A percentile compares a stretch with the other conserved stretches of the same genome.
phyloP scores from a whole-genome alignment of 306 rosid genomes.

The Malus fusca region DNA sequence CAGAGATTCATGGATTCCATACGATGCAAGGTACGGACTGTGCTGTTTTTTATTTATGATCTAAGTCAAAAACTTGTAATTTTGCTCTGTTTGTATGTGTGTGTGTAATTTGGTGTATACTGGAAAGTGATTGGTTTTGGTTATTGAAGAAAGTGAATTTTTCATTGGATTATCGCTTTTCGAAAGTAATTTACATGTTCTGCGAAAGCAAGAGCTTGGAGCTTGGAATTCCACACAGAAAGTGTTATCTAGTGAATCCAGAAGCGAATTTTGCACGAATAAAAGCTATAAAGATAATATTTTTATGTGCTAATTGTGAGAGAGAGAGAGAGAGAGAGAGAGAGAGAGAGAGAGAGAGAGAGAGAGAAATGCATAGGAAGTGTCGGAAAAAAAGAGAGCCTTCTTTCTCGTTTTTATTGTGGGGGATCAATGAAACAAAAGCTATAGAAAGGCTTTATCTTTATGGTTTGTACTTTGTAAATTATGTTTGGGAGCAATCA shows the following conservation, averaged over 20 bases:
- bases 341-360: too few relatives aligned
- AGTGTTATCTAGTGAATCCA: not conserved
- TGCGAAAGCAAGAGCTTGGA: not conserved
- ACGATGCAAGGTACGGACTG: conserved; percentile 59
- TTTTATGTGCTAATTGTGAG: not conserved
- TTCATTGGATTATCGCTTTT: not conserved
- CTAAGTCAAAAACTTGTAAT: not conserved
- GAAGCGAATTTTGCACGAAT: not conserved
- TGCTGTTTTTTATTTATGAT: not conserved
- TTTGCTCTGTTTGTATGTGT: not conserved
- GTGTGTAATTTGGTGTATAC: not conserved
- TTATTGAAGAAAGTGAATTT: not conserved
- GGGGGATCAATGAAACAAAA: not conserved
- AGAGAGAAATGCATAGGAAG: not conserved
- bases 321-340: too few relatives aligned
- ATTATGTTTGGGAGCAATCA: not conserved
- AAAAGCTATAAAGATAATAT: not conserved
- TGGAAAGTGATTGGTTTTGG: not conserved
- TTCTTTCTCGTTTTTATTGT: not conserved
- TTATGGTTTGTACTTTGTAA: not conserved
- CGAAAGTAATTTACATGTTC: not conserved
- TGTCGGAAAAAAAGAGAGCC: not conserved
- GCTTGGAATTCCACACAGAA: not conserved
- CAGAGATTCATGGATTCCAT: conserved; percentile 93
- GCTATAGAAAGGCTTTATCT: not conserved